Evolutionary conservation across 805 yeast species (phyloP).

Genomic region (Metschnikowia cubensis): DNA sequence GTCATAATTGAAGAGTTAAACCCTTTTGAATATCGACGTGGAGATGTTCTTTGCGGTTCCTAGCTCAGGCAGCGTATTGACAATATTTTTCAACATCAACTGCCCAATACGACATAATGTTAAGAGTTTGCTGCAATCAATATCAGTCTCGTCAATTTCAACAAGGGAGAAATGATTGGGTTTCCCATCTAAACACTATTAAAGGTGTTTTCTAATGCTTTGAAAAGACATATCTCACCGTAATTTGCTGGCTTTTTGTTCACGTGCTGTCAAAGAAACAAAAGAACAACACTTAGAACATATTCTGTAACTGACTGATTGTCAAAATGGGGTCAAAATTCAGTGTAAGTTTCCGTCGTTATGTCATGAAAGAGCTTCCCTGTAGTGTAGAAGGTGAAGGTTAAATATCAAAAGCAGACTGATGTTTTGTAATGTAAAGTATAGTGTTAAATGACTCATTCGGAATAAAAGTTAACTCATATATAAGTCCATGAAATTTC

Average conservation of each 20-base stretch:
- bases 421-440: too few relatives aligned
- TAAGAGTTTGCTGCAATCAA: constrained; percentile 81
- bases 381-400: too few relatives aligned
- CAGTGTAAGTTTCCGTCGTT: too few relatives aligned
- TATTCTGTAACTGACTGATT: too few relatives aligned
- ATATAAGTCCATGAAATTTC: too few relatives aligned
- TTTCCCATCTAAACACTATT: constrained; percentile 97
- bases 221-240: constrained; percentile 77
- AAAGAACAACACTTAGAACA: too few relatives aligned
- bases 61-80: constrained; percentile 70
- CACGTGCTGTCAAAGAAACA: constrained; percentile 60
- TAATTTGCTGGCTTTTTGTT: constrained; percentile 81
- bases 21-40: constrained; percentile 91
- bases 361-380: too few relatives aligned
- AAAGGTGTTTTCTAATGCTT: constrained; percentile 95
- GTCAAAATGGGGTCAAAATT: too few relatives aligned
- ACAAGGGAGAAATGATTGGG: constrained; percentile 88
- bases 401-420: too few relatives aligned
- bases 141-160: constrained; percentile 97
- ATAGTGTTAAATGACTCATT: too few relatives aligned
- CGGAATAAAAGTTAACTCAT: too few relatives aligned
- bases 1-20: constrained; percentile 44
- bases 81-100: constrained; percentile 94
- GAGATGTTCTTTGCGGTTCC: constrained; percentile 66
- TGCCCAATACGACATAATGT: constrained; percentile 97